Conservation (phyloP, 352 stramenopile species). For the Globisporangium splendens region DNA sequence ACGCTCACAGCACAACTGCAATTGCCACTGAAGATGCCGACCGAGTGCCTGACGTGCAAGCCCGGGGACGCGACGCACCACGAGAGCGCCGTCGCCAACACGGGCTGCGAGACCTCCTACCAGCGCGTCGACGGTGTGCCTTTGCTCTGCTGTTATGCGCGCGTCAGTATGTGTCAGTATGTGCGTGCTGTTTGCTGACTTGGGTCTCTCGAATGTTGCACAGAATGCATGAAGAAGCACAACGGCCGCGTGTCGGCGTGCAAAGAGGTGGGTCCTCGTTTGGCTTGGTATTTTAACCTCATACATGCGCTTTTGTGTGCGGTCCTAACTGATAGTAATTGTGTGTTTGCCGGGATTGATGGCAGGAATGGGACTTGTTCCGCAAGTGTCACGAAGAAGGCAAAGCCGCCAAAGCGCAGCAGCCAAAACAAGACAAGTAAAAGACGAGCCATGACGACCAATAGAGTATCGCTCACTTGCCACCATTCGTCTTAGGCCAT, state of each 20-base stretch:
- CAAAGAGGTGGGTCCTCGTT: conserved; percentile 21
- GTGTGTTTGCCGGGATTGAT: no score
- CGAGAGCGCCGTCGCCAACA: conserved; percentile 62
- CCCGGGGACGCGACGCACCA: conserved; percentile 63
- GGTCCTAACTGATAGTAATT: no score
- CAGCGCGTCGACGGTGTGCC: conserved; percentile 43
- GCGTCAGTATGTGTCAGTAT: no score
- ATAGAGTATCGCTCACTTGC: no score
- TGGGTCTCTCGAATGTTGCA: no score
- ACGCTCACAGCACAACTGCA: no score
- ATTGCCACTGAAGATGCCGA: conserved; percentile 32
- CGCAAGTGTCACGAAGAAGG: conserved; percentile 68
- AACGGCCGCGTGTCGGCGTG: conserved; percentile 73
- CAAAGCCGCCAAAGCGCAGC: conserved; percentile 27
- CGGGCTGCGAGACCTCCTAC: conserved; percentile 64
- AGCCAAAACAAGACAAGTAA: neutral
- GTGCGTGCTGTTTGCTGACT: no score
- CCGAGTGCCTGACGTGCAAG: conserved; percentile 74
- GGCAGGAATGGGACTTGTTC: conserved; percentile 58
- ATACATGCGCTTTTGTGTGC: no score
- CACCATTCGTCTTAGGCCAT: no score
- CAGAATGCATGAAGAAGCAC: conserved; percentile 74
- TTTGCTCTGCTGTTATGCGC: no score
- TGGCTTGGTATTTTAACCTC: no score
- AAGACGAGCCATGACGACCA: neutral